Conservation (phyloP, 768 basidiomycete genomes). For the Leccinum uliginosum region DNA sequence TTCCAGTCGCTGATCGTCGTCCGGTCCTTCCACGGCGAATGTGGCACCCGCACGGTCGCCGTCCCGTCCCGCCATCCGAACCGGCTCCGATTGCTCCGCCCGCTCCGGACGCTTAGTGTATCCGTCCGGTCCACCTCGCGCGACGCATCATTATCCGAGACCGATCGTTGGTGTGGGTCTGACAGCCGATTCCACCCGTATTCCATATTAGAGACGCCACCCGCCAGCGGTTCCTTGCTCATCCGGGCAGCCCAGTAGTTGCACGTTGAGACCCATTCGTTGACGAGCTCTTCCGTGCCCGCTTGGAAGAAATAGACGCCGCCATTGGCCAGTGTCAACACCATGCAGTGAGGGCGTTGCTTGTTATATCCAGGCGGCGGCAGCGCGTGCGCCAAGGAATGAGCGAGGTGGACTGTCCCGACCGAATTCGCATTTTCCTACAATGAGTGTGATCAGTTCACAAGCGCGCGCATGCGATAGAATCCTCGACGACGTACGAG, state of each 20-base stretch:
- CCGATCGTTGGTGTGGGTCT: conserved; percentile 51
- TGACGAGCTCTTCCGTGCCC: conserved; percentile 96
- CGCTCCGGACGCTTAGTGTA: conserved; percentile 69
- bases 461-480: background rate
- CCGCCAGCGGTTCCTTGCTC: conserved; percentile 91
- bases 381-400: conserved; percentile 81
- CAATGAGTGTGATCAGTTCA: conserved; percentile 4
- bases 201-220: conserved; percentile 99
- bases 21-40: conserved; percentile 75
- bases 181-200: conserved; percentile 91
- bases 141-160: conserved; percentile 53
- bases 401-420: conserved; percentile 79
- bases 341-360: conserved; percentile 92
- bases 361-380: conserved; percentile 91
- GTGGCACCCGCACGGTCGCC: conserved; percentile 57
- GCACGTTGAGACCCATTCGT: conserved; percentile 98
- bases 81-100: conserved; percentile 68
- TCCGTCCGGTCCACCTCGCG: conserved; percentile 53
- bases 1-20: conserved; percentile 92
- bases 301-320: conserved; percentile 98
- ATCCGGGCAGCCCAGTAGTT: conserved; percentile 99
- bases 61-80: conserved; percentile 69
- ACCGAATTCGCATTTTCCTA: conserved; percentile 85
- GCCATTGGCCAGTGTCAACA: conserved; percentile 81
- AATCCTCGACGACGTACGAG: conserved; percentile 56